Base-by-base conservation (phyloP, 192 early-diverging fungal species). In the Coemansia sp. region DNA sequence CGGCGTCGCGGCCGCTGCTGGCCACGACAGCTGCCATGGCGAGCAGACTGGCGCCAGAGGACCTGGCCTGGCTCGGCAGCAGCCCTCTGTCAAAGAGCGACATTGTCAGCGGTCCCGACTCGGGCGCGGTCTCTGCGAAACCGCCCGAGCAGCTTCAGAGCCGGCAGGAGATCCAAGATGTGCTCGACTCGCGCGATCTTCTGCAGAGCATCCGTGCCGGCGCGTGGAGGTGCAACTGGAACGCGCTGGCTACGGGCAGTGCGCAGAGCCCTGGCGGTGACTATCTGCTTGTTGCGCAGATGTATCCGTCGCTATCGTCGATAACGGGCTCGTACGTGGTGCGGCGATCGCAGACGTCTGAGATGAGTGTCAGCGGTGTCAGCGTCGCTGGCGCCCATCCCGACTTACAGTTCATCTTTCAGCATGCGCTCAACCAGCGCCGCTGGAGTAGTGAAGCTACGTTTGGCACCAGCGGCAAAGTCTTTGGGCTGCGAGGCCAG, bases 401-500 rank as follows among this genome's bases (percentile, higher is more conserved):
- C 2, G 63, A 73, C 23, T 10, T 73, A 20, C 62, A 65, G 52
- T 32, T 73, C 30, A 52, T 73, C 8, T 12, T 61, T 23, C 56
- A 64, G 56, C 62, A 89, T 22, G 63, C 84, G 6, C 78, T 85
- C 35, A 85, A 94, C 48, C 77, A 84, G 54, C 71, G 75, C 16
- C 72, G 82, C 59, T 90, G 84, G 77, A 88, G 84, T 51, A 79
- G 79, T 8, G 90, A 92, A 51, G 51, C 82, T 16, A 86, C 80
- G 18, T 87, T 81, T 58, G 80, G 80, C 1, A 85, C 89, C 1
- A 84, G 85, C 31, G 88, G 87, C 58, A 80, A 78, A 14, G 64
- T 95, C 6, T 54, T 92, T 27, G 94, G 94, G 17, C 42, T 92
- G 26, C 85, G 86, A 46, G 82, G 81, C n/a, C 67, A 90, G 23